These are phyloP conservation scores for Hypoxylon sp. DNA, from an alignment of 2,329 filamentous ascomycete genomes.

Conservation along the genomic window DNA sequence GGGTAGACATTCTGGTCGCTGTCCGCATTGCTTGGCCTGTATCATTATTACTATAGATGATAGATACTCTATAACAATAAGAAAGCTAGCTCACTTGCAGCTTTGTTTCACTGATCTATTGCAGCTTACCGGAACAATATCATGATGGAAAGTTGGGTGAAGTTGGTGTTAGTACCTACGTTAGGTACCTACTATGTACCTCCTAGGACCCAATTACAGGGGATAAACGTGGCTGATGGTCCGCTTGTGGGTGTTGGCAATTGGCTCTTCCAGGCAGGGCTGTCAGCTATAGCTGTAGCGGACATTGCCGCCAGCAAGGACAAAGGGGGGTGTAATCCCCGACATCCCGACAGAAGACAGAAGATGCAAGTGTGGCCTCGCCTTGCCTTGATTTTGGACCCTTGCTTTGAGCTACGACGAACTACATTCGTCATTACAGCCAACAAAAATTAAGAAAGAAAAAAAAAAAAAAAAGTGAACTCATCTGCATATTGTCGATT, in stretches of 20 bases:
- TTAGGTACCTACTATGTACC: neutral
- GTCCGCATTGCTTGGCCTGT: neutral
- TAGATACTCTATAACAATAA: neutral
- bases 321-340: constrained; percentile 14
- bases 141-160: too few relatives aligned
- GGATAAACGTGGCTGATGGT: constrained; percentile 24
- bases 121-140: too few relatives aligned
- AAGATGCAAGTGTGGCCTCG: constrained; percentile 36
- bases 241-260: constrained; percentile 3
- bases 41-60: neutral
- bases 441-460: constrained; percentile 17
- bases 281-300: constrained; percentile 24
- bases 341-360: constrained; percentile 8
- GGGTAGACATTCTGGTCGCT: neutral
- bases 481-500: constrained; percentile 23
- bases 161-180: too few relatives aligned
- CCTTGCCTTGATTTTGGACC: constrained; percentile 4
- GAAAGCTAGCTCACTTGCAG: too few relatives aligned
- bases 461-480: constrained; percentile 7
- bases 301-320: constrained; percentile 9
- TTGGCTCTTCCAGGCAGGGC: constrained; percentile 17
- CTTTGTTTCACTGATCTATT: too few relatives aligned
- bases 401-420: constrained; percentile 7
- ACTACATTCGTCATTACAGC: constrained; percentile 33
- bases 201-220: constrained; percentile 4